Evolutionary conservation across 1,139 yeast genomes (phyloP), one percentile per base, ranked within the genome.

Genomic region (Blastobotrys malaysiensis): DNA sequence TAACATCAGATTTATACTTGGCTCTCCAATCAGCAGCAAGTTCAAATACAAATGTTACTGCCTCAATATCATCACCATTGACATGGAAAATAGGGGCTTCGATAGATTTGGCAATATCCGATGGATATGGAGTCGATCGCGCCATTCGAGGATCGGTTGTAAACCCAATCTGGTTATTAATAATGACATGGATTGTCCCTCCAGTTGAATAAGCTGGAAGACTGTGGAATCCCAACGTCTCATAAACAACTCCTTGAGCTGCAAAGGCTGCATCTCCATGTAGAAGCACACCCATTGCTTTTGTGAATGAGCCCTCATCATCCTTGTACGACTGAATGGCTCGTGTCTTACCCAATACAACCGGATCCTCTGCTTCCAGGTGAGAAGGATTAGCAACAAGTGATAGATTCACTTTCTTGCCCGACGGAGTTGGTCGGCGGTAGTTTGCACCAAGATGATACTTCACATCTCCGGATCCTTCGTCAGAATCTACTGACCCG

Each of bases 231-330:
- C 97, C 97, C 86, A 91, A 84, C 55, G 97, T 88, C 77, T 91
- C 98, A 73, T 91, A 91, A 60, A 91, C 97, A 58, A 91, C 93
- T 81, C 98, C 98, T 77, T 91, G 98, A 61, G 87, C 98, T 51
- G 97, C 90, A 71, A 91, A 90, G 43, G 98, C 98, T 57, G 98
- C 96, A 73, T 91, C 98, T 80, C 98, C 98, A 72, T 91, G 98
- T 71, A 91, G 78, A 71, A 91, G 79, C 57, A 91, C 85, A 61
- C 93, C 85, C 80, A 91, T 79, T 50, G 97, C 96, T 75, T 88
- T 89, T 65, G 84, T 77, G 76, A 77, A 87, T 50, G 79, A 80
- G 60, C 89, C 88, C 61, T 86, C 82, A 69, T 91, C 97, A 64
- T 82, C 77, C 76, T 90, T 89, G 75, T 82, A 86, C 69, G 88